Percentiles rank a stretch among this genome's conserved stretches.
phyloP scores from a whole-genome alignment of 1,284 basidiomycete genomes.

The Malassezia furfur region DNA sequence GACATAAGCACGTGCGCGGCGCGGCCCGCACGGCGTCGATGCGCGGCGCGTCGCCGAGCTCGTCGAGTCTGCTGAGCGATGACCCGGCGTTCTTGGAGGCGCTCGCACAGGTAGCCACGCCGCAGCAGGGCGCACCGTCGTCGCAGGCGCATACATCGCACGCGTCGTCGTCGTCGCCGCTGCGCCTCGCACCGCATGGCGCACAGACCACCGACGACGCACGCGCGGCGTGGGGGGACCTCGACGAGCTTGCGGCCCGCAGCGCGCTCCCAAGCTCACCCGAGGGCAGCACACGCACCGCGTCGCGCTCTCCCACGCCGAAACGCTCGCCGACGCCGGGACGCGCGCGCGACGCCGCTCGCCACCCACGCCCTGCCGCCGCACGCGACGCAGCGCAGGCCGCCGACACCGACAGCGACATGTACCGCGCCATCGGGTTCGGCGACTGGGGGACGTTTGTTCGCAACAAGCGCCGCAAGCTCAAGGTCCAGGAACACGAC shows the following conservation, averaged over 20 bases:
- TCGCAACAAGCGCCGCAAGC: slow-evolving; percentile 74
- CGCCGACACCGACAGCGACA: slow-evolving; percentile 21
- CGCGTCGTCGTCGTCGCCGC: background rate
- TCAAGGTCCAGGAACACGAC: slow-evolving; percentile 27
- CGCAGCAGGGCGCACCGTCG: background rate
- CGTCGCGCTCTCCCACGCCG: background rate
- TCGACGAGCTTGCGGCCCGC: background rate
- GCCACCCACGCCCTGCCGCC: background rate
- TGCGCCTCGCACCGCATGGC: background rate
- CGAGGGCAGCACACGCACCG: background rate
- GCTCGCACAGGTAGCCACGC: background rate
- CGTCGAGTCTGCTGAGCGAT: slow-evolving; percentile 1
- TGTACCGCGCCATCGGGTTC: slow-evolving; percentile 71
- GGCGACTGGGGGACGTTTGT: slow-evolving; percentile 79
- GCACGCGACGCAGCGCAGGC: background rate
- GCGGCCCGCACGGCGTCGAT: background rate
- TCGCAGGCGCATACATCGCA: background rate
- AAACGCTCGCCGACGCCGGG: background rate
- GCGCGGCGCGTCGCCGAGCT: background rate
- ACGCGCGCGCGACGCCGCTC: background rate
- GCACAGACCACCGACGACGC: background rate
- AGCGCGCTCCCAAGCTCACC: background rate
- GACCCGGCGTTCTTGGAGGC: slow-evolving; percentile 4
- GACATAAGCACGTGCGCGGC: background rate
- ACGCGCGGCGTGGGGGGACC: background rate